Evolutionary conservation across 768 basidiomycete species (phyloP), one percentile per base, ranked within the genome.

Genomic region (Mycena olivaceomarginata): DNA sequence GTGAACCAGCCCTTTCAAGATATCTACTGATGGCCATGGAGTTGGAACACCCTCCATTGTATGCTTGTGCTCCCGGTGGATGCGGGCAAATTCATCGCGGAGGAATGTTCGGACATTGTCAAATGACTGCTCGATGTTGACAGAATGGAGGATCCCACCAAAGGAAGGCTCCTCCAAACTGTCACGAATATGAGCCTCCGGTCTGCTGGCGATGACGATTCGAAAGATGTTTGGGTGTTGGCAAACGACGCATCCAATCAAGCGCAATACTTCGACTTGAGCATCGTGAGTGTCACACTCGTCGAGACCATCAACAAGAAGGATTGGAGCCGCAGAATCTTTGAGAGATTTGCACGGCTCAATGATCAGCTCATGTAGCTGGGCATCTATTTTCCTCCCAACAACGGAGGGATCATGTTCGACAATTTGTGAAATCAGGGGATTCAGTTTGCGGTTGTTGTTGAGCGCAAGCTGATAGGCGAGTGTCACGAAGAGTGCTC

Each of bases 41-140:
- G 18, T 45, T 8, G n/a, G 22, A 46, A 60, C 15, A 12, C 12
- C 15, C 41, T 31, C 31, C 31, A 20, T 60, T 31, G 31, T 31
- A 31, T 31, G 31, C 31, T 31, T 31, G 31, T 31, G 31, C 4
- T 31, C 31, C 2, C 31, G 31, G 31, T 31, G 31, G 4, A 31
- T 31, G 31, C 31, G 31, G 31, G 31, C 2, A 31, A 31, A 70
- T 37, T 70, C 68, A 10, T 59, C 22, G 0, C 16, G 7, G 25
- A 70, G n/a, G 43, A 60, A 70, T 0, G 40, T 60, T 11, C 25
- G n/a, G 16, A 70, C 15, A 31, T 70, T 57, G 41, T 45, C 7
- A 31, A 70, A 59, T 18, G 68, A 43, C 68, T 60, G 68, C 56
- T 60, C 43, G 43, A 70, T 12, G 22, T 45, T 60, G n/a, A 41